phyloP scores from a whole-genome alignment of 2,329 filamentous ascomycete species.

The Hypoxylon sp. region DNA sequence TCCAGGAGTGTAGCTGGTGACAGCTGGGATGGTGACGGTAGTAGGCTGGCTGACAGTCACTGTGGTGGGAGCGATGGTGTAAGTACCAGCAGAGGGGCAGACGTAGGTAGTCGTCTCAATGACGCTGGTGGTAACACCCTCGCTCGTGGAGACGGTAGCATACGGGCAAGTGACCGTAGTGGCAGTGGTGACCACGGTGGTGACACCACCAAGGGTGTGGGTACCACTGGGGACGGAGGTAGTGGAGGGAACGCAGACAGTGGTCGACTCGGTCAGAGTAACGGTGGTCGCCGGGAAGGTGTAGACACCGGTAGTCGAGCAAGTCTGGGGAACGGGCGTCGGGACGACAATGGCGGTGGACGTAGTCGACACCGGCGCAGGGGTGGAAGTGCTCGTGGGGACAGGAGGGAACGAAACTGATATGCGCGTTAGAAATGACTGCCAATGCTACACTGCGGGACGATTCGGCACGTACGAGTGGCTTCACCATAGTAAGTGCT shows the following conservation, averaged over 20 bases:
- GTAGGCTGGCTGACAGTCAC: slow-evolving; percentile 70
- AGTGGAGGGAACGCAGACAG: slow-evolving; percentile 74
- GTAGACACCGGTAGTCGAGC: slow-evolving; percentile 78
- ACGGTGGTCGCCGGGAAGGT: slow-evolving; percentile 81
- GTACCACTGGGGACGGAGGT: slow-evolving; percentile 74
- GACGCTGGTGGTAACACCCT: slow-evolving; percentile 74
- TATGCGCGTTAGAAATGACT: slow-evolving; percentile 27
- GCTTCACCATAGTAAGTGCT: slow-evolving; percentile 77
- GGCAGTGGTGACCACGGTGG: slow-evolving; percentile 75
- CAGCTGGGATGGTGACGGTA: slow-evolving; percentile 74
- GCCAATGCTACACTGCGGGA: slow-evolving; percentile 15
- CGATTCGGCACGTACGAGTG: slow-evolving; percentile 67
- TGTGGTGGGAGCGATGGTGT: slow-evolving; percentile 79
- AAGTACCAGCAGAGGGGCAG: slow-evolving; percentile 81
- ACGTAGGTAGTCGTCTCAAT: slow-evolving; percentile 79
- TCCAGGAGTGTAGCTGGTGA: slow-evolving; percentile 75
- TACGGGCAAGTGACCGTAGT: slow-evolving; percentile 80
- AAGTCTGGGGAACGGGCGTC: slow-evolving; percentile 67
- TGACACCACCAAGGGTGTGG: slow-evolving; percentile 80
- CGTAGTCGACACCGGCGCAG: slow-evolving; percentile 49
- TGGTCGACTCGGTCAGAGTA: slow-evolving; percentile 76
- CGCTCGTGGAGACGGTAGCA: slow-evolving; percentile 73
- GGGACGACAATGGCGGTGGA: slow-evolving; percentile 65
- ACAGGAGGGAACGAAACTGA: slow-evolving; percentile 59
- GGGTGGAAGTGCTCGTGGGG: slow-evolving; percentile 48